These are phyloP conservation scores for Oryza glaberrima DNA, from an alignment of 176 grass and related monocot genomes.

Conservation along the genomic window DNA sequence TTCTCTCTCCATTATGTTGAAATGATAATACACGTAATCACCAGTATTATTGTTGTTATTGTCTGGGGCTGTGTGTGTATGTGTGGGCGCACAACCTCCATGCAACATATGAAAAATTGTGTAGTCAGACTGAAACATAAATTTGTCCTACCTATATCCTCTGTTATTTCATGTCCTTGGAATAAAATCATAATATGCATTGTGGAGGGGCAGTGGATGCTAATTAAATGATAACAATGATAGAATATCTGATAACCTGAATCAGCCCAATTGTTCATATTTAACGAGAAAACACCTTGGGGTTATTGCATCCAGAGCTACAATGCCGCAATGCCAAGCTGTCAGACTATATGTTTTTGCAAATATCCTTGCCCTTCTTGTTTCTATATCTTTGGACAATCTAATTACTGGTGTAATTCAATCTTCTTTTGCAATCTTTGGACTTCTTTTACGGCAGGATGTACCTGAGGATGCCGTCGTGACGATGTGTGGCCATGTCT, in stretches of 20 bases:
- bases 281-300: background rate
- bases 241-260: background rate
- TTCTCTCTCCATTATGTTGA: too few relatives aligned
- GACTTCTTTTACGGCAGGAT: constrained; percentile 56
- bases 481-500: constrained; percentile 92
- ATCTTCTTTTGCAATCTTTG: constrained; percentile 4
- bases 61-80: background rate
- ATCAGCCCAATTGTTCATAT: constrained; percentile 7
- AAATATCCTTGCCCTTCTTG: background rate
- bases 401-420: constrained; percentile 26
- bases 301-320: constrained; percentile 20
- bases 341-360: constrained; percentile 10
- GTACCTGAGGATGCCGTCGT: constrained; percentile 90
- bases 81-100: background rate
- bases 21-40: too few relatives aligned
- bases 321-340: background rate
- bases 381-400: background rate
- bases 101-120: constrained; percentile 7
- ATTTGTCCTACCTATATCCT: constrained; percentile 6
- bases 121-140: background rate
- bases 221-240: constrained; percentile 5
- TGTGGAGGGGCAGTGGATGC: background rate
- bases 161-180: constrained; percentile 6
- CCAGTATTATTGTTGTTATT: background rate
- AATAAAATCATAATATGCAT: constrained; percentile 1